Evolutionary conservation across 2,329 filamentous ascomycete species (phyloP).

Genomic region (Ophiosphaerella herpotricha): DNA sequence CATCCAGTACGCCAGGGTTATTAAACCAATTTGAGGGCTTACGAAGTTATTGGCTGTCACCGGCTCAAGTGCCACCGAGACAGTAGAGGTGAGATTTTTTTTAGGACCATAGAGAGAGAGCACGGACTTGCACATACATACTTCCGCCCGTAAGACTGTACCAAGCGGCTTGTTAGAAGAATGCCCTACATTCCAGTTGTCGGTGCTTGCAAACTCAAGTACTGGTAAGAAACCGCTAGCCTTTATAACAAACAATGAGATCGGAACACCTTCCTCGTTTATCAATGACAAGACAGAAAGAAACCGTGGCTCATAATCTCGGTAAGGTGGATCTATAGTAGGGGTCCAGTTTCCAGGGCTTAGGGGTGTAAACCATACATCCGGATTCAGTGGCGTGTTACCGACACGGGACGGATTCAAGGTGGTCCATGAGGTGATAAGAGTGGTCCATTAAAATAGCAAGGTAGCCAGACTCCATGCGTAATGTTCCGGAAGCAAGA

Average conservation of each 20-base stretch:
- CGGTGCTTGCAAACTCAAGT: not conserved
- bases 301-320: slow-evolving; percentile 14
- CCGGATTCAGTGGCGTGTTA: slow-evolving; percentile 32
- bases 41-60: not conserved
- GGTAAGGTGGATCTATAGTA: slow-evolving; percentile 16
- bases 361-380: slow-evolving; percentile 25
- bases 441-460: slow-evolving; percentile 32
- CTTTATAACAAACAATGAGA: slow-evolving; percentile 22
- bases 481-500: slow-evolving; percentile 34
- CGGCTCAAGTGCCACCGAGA: not conserved
- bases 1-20: slow-evolving; percentile 9
- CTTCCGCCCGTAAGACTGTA: not conserved
- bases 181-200: slow-evolving; percentile 7
- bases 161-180: slow-evolving; percentile 7
- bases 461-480: slow-evolving; percentile 36
- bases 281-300: slow-evolving; percentile 15
- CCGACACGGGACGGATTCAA: slow-evolving; percentile 1
- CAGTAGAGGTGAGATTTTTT: slow-evolving; percentile 5
- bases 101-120: slow-evolving; percentile 3
- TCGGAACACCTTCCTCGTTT: slow-evolving; percentile 9
- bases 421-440: slow-evolving; percentile 27
- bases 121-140: not conserved
- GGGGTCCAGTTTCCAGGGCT: slow-evolving; percentile 20
- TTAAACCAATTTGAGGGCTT: slow-evolving; percentile 1
- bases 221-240: slow-evolving; percentile 11